Conservation (phyloP, 2,329 filamentous ascomycete species). For the Lachnellula hyalina region DNA sequence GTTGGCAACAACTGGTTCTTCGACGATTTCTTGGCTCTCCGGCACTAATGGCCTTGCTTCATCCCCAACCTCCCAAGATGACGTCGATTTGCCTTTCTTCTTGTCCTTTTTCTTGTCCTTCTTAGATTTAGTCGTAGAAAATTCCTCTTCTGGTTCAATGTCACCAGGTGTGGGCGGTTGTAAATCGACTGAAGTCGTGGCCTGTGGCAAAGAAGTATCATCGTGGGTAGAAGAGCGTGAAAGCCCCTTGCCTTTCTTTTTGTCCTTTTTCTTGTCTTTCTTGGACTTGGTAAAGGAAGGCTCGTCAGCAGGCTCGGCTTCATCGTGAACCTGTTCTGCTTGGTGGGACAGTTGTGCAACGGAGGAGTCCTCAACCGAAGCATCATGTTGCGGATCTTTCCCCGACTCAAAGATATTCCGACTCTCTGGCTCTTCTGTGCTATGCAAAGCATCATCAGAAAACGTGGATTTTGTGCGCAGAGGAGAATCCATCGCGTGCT, state of each 20-base stretch:
- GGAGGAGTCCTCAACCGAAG: not conserved
- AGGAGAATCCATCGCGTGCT: slow-evolving; percentile 10
- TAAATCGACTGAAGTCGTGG: not conserved
- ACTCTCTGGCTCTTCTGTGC: slow-evolving; percentile 17
- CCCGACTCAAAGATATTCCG: slow-evolving; percentile 6
- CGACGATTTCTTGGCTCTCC: slow-evolving; percentile 39
- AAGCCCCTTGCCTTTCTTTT: slow-evolving; percentile 19
- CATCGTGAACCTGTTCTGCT: not conserved
- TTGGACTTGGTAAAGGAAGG: slow-evolving; percentile 27
- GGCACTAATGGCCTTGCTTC: slow-evolving; percentile 8
- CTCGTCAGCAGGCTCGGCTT: slow-evolving; percentile 9
- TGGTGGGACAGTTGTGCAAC: not conserved
- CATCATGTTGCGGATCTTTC: slow-evolving; percentile 7
- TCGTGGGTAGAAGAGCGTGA: slow-evolving; percentile 14
- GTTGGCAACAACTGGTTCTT: slow-evolving; percentile 15
- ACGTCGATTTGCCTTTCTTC: not conserved
- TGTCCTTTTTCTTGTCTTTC: slow-evolving; percentile 39
- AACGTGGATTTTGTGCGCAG: slow-evolving; percentile 3
- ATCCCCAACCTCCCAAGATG: not conserved
- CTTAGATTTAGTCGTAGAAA: slow-evolving; percentile 10
- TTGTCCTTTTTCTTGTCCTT: slow-evolving; percentile 2
- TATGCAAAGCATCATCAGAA: slow-evolving; percentile 10
- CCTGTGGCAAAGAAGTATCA: slow-evolving; percentile 3
- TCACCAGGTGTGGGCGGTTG: slow-evolving; percentile 1
- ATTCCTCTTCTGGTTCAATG: slow-evolving; percentile 4